Evolutionary conservation across 2,329 filamentous ascomycete genomes (phyloP).

Genomic region (Xylariales sp.): DNA sequence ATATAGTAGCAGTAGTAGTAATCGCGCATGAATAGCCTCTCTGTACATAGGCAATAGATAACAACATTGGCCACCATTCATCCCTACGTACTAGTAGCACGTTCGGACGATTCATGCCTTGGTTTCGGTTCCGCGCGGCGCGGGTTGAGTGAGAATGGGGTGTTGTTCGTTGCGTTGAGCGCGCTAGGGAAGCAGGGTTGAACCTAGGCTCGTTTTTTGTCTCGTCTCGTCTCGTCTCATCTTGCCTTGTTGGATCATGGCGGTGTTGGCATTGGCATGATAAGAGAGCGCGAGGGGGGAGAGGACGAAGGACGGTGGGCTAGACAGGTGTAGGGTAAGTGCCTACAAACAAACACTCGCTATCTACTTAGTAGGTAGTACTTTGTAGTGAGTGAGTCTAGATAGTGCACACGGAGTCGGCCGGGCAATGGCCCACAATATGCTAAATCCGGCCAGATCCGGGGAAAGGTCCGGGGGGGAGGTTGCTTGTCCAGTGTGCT

Average conservation of each 20-base stretch:
- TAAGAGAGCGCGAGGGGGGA: neutral
- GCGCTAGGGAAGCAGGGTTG: neutral
- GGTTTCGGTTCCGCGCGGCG: neutral
- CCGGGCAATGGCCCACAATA: conserved; percentile 6
- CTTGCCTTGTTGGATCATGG: neutral
- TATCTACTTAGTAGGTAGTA: neutral
- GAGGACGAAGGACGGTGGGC: neutral
- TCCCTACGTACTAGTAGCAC: neutral
- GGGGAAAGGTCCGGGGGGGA: conserved; percentile 28
- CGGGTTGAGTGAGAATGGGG: conserved; percentile 1
- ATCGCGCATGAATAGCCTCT: neutral
- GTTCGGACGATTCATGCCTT: neutral
- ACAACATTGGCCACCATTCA: neutral
- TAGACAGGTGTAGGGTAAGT: neutral
- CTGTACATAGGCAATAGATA: neutral
- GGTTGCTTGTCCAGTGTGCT: conserved; percentile 2
- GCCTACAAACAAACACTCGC: too few relatives aligned
- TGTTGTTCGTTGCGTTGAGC: neutral
- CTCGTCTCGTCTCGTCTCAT: neutral
- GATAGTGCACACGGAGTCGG: conserved; percentile 4
- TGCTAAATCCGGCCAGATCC: conserved; percentile 32
- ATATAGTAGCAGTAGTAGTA: conserved; percentile 10
- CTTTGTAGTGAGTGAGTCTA: neutral
- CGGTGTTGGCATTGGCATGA: neutral
- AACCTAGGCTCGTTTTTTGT: neutral